Percentiles rank a stretch among this genome's conserved stretches.
These are phyloP conservation scores for Volvariella surrecta DNA, from an alignment of 1,284 basidiomycete species.

Conservation along the genomic window DNA sequence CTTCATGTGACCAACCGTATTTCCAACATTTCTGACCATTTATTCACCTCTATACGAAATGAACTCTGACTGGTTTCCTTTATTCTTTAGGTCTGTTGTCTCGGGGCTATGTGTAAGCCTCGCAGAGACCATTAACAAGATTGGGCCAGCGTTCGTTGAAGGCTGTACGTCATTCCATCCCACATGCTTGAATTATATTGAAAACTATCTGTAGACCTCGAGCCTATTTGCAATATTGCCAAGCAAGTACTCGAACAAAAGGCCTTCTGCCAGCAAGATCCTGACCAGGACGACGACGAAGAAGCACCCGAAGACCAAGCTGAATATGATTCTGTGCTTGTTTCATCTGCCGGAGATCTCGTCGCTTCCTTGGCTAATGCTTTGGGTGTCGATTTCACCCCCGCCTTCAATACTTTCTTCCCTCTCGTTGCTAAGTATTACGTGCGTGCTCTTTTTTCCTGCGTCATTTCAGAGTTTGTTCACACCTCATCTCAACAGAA, in stretches of 20 bases:
- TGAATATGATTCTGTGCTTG: constrained; percentile 94
- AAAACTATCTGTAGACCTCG: constrained; percentile 48
- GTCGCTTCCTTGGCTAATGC: constrained; percentile 86
- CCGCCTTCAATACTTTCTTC: constrained; percentile 80
- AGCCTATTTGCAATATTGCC: constrained; percentile 73
- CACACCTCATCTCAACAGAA: constrained; percentile 52
- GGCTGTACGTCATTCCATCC: constrained; percentile 30
- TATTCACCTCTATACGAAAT: no score
- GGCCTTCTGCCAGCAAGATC: constrained; percentile 92
- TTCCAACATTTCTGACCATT: constrained; percentile 15
- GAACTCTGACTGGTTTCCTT: constrained; percentile 14
- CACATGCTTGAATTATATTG: constrained; percentile 1
- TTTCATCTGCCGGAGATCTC: constrained; percentile 92
- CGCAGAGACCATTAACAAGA: constrained; percentile 85
- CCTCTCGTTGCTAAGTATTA: constrained; percentile 92
- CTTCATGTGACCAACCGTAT: constrained; percentile 47
- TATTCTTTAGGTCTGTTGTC: constrained; percentile 65
- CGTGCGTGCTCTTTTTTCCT: constrained; percentile 41
- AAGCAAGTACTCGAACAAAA: constrained; percentile 87
- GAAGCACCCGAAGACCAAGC: constrained; percentile 80
- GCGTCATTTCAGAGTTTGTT: no score
- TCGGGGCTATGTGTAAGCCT: constrained; percentile 82
- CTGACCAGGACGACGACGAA: constrained; percentile 86
- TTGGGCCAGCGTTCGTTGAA: constrained; percentile 81
- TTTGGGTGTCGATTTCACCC: constrained; percentile 81